These are phyloP conservation scores for Triticum urartu DNA, from an alignment of 176 grass and related monocot species.

Conservation along the genomic window DNA sequence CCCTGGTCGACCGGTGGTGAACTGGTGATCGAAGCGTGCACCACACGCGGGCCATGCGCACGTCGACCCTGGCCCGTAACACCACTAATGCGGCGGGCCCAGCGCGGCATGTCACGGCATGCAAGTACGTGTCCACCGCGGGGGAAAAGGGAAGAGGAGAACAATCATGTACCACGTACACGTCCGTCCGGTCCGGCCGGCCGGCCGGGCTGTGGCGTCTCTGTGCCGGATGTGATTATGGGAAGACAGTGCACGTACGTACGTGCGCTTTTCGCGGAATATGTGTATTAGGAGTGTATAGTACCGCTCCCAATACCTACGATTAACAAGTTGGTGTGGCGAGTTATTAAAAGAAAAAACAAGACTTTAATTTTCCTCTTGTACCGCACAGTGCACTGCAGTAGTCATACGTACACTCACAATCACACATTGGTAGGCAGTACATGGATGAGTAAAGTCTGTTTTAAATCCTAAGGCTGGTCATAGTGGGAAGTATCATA, in stretches of 20 bases:
- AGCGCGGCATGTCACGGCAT: slow-evolving; percentile 29
- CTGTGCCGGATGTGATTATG: neutral
- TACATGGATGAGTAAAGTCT: too few species aligned
- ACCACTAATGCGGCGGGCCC: slow-evolving; percentile 35
- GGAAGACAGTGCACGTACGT: neutral
- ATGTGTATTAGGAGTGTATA: too few species aligned
- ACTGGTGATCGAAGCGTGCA: slow-evolving; percentile 26
- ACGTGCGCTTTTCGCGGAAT: neutral
- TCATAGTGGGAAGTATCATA: too few species aligned
- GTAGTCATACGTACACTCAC: too few species aligned
- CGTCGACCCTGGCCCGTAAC: neutral
- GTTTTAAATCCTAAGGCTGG: too few species aligned
- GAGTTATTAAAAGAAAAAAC: too few species aligned
- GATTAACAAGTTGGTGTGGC: neutral
- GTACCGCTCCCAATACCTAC: neutral
- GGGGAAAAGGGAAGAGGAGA: neutral
- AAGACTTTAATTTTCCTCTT: too few species aligned
- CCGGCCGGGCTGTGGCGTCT: neutral
- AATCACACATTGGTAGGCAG: too few species aligned
- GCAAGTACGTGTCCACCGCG: neutral
- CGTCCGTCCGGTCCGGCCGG: neutral
- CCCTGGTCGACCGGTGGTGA: neutral
- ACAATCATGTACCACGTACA: slow-evolving; percentile 15
- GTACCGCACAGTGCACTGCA: too few species aligned
- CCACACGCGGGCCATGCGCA: slow-evolving; percentile 33